Evolutionary conservation across 2,329 filamentous ascomycete species (phyloP).

Genomic region (Pseudogymnoascus sp.): DNA sequence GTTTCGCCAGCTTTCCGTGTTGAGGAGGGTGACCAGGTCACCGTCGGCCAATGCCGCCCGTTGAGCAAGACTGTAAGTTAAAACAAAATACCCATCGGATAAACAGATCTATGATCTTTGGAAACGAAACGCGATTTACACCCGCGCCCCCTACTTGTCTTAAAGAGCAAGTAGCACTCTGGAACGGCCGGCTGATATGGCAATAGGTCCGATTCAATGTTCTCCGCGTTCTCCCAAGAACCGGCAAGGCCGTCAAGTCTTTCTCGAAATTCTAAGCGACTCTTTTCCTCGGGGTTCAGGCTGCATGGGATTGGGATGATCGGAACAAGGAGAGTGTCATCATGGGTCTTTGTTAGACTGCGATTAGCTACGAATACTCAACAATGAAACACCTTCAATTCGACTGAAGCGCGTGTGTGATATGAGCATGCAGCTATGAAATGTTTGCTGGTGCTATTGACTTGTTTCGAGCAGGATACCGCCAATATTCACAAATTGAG

Average conservation of each 20-base stretch:
- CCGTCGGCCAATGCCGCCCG: conserved; percentile 98
- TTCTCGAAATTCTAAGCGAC: conserved; percentile 92
- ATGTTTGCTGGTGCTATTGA: conserved; percentile 2
- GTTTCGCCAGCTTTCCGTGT: conserved; percentile 99
- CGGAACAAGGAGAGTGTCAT: conserved; percentile 26
- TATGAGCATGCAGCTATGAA: conserved; percentile 7
- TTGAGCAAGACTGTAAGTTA: conserved; percentile 96
- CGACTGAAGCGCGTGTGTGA: conserved; percentile 4
- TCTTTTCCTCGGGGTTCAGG: conserved; percentile 24
- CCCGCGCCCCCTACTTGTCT: conserved; percentile 9
- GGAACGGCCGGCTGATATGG: conserved; percentile 14
- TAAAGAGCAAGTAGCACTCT: conserved; percentile 5
- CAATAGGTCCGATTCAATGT: conserved; percentile 96
- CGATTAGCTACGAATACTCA: conserved; percentile 8
- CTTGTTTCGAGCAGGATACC: conserved; percentile 2
- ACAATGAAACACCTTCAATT: conserved; percentile 9
- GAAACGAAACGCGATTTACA: conserved; percentile 12
- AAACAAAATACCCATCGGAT: conserved; percentile 11
- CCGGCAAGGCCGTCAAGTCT: conserved; percentile 93
- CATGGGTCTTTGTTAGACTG: conserved; percentile 14
- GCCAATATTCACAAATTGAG: background rate
- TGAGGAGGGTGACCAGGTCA: conserved; percentile 98
- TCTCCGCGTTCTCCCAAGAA: conserved; percentile 94
- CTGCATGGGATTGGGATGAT: conserved; percentile 29
- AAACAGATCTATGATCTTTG: conserved; percentile 10